Conservation (phyloP, 1,139 yeast genomes). For the Pichia sp. region DNA sequence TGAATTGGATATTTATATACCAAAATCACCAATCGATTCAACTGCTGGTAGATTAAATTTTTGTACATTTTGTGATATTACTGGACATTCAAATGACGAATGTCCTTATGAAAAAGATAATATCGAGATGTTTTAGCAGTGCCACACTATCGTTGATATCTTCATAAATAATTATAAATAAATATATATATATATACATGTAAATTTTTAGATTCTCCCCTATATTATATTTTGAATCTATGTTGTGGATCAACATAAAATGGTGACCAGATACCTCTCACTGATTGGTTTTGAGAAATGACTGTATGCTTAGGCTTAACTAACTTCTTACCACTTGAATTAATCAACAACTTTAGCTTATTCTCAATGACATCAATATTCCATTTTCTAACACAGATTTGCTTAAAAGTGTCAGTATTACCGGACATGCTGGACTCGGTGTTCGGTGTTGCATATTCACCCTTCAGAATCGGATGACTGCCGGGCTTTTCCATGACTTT, state of each 20-base stretch:
- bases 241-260: constrained; percentile 66
- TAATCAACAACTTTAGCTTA: constrained; percentile 47
- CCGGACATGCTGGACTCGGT: not conserved
- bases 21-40: constrained; percentile 50
- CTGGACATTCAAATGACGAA: constrained; percentile 78
- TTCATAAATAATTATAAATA: too few species aligned
- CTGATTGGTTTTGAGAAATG: constrained; percentile 69
- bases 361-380: constrained; percentile 46
- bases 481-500: constrained; percentile 66
- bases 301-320: constrained; percentile 67
- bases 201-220: not conserved
- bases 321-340: constrained; percentile 55
- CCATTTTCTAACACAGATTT: constrained; percentile 58
- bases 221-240: constrained; percentile 55
- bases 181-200: not conserved
- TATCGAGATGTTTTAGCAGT: constrained; percentile 10
- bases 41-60: constrained; percentile 69
- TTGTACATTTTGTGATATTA: constrained; percentile 90
- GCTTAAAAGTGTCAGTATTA: constrained; percentile 23
- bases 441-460: constrained; percentile 43
- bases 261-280: constrained; percentile 98
- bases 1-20: constrained; percentile 48
- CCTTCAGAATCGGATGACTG: constrained; percentile 66
- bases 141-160: too few species aligned
- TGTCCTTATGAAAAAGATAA: constrained; percentile 75